Percentiles rank a stretch among this genome's conserved stretches.
Conservation (phyloP, 1,284 basidiomycete genomes). For the Papiliotrema nemorosa region DNA sequence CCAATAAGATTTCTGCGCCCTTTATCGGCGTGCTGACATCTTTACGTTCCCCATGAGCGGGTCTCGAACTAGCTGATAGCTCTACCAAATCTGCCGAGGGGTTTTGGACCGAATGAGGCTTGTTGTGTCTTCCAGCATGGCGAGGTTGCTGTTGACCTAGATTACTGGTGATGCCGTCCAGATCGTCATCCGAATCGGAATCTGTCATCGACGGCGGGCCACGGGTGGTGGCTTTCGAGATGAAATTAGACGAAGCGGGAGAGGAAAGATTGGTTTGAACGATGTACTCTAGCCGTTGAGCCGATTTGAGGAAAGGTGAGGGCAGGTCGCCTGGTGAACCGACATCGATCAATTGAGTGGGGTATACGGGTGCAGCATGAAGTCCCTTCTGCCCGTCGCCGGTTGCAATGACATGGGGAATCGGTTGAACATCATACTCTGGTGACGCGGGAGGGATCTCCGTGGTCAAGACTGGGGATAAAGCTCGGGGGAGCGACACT, state of each 20-base stretch:
- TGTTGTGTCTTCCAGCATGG: neutral
- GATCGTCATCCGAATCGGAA: neutral
- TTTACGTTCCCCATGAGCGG: constrained; percentile 2
- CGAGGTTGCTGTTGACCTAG: neutral
- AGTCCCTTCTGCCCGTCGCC: neutral
- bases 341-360: neutral
- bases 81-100: neutral
- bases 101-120: neutral
- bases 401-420: neutral
- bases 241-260: neutral
- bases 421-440: too few relatives aligned
- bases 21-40: constrained; percentile 4
- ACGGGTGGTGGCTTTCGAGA: neutral
- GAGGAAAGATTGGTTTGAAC: neutral
- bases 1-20: constrained; percentile 2
- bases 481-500: neutral
- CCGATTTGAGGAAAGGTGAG: neutral
- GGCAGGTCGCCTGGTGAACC: neutral
- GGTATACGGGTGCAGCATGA: neutral
- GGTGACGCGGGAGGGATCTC: neutral
- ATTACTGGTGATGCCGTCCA: neutral
- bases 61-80: neutral
- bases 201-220: neutral
- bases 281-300: neutral
- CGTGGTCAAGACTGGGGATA: neutral